Evolutionary conservation across 345 rosid species (phyloP).

Genomic region (Schrenkiella parvula): DNA sequence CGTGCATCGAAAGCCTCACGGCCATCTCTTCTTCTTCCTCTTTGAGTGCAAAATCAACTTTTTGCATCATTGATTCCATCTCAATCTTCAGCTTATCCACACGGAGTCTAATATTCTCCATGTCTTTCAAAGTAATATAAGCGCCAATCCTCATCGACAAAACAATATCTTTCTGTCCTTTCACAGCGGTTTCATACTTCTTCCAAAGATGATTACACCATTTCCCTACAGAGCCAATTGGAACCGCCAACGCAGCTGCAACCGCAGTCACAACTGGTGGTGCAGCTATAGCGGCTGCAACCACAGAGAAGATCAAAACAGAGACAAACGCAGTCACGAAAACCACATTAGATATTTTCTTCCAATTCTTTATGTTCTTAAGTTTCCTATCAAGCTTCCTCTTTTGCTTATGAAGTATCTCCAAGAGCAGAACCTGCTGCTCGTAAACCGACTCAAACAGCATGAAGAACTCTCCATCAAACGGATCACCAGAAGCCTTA

Average conservation of each 20-base stretch:
- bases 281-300: constrained; percentile 82
- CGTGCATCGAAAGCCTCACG: constrained; percentile 62
- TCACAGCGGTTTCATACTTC: constrained; percentile 49
- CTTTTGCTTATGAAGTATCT: constrained; percentile 42
- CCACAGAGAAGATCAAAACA: constrained; percentile 73
- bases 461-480: constrained; percentile 56
- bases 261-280: constrained; percentile 70
- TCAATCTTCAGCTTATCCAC: constrained; percentile 47
- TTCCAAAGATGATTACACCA: constrained; percentile 77
- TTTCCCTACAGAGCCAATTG: constrained; percentile 70
- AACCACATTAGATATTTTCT: constrained; percentile 62
- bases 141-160: constrained; percentile 49
- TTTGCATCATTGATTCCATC: constrained; percentile 52
- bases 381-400: constrained; percentile 72
- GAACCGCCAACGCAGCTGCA: constrained; percentile 67
- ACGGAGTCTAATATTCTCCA: constrained; percentile 55
- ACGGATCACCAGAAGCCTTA: constrained; percentile 72
- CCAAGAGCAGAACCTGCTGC: constrained; percentile 57
- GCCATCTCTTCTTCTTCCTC: constrained; percentile 46
- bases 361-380: constrained; percentile 66
- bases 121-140: constrained; percentile 45
- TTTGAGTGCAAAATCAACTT: constrained; percentile 44
- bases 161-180: constrained; percentile 51
- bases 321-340: constrained; percentile 71
- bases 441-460: constrained; percentile 47